These are phyloP conservation scores for Malania oleifera DNA, from an alignment of 164 flowering plant species.

Conservation along the genomic window DNA sequence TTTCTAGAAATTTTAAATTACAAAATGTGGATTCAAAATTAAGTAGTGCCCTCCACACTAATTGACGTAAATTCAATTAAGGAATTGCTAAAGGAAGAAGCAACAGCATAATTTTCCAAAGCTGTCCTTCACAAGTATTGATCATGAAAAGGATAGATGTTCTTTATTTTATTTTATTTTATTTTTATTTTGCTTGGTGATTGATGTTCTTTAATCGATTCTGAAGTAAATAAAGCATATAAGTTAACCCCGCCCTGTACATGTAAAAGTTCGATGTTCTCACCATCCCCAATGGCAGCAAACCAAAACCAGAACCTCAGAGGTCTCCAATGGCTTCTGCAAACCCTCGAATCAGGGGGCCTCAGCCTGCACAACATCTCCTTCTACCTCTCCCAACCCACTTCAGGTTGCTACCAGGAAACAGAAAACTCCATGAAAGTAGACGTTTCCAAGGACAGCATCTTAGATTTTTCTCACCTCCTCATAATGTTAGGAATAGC, in stretches of 20 bases:
- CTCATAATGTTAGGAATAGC: slow-evolving; percentile 33
- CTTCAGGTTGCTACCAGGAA: slow-evolving; percentile 56
- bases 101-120: too few species aligned
- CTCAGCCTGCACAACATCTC: slow-evolving; percentile 51
- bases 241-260: neutral
- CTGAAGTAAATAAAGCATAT: neutral
- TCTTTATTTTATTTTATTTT: too few species aligned
- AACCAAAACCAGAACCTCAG: slow-evolving; percentile 31
- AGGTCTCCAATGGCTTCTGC: slow-evolving; percentile 64
- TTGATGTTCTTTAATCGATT: neutral
- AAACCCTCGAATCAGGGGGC: slow-evolving; percentile 37
- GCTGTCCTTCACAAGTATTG: too few species aligned
- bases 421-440: slow-evolving; percentile 63
- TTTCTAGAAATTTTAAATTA: too few species aligned
- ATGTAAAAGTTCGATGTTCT: neutral
- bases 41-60: too few species aligned
- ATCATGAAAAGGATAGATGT: too few species aligned
- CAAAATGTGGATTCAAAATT: too few species aligned
- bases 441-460: slow-evolving; percentile 43
- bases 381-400: slow-evolving; percentile 55
- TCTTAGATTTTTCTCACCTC: slow-evolving; percentile 37
- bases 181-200: too few species aligned
- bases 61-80: too few species aligned
- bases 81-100: too few species aligned
- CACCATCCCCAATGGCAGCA: slow-evolving; percentile 35